phyloP scores from a whole-genome alignment of 345 rosid species.

The Eucalyptus tenuipes region DNA sequence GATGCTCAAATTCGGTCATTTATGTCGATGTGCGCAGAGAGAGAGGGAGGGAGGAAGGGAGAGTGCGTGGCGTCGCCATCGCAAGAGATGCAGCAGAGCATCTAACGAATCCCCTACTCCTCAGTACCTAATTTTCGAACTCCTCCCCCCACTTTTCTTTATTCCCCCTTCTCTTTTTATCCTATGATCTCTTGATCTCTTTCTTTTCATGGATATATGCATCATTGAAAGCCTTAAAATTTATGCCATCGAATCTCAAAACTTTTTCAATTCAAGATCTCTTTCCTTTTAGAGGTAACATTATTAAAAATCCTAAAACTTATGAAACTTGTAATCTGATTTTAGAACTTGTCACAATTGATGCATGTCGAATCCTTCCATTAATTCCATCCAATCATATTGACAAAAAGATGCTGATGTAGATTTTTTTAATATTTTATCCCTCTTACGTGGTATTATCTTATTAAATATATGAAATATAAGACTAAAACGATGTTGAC shows the following conservation, averaged over 20 bases:
- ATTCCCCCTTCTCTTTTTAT: neutral
- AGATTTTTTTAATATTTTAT: no score
- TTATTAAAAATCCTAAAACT: no score
- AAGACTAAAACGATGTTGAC: rapidly evolving
- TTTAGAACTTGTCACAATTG: neutral
- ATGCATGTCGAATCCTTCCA: rapidly evolving
- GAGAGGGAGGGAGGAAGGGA: neutral
- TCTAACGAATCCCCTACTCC: neutral
- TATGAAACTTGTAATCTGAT: rapidly evolving
- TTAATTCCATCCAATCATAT: rapidly evolving
- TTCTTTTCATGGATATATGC: rapidly evolving
- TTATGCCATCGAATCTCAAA: neutral
- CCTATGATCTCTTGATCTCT: neutral
- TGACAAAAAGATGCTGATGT: neutral
- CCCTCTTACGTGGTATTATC: neutral
- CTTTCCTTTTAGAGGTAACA: no score
- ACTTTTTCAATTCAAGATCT: no score
- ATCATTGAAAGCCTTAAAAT: no score
- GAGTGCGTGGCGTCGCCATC: neutral
- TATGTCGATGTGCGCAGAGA: neutral
- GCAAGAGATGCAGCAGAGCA: constrained; percentile 8
- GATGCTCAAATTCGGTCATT: constrained; percentile 48
- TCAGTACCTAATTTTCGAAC: neutral
- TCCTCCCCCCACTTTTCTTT: neutral
- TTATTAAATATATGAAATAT: neutral